phyloP scores from a whole-genome alignment of 1,139 yeast species.

The Magnusiomyces ingens region DNA sequence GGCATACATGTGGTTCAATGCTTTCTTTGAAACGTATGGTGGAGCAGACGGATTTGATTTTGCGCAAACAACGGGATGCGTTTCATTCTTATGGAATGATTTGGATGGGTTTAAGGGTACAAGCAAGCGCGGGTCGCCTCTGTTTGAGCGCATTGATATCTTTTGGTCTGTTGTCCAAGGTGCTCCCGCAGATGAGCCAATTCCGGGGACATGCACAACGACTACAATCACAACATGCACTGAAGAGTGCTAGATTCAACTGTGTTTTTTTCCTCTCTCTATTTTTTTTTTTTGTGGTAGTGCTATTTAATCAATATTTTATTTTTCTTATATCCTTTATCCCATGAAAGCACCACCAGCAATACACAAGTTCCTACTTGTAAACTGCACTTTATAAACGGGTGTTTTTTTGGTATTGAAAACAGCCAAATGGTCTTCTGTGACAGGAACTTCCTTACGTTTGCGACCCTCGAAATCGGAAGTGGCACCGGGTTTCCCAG shows the following conservation, averaged over 20 bases:
- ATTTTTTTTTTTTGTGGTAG: too few species aligned
- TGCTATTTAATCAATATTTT: too few species aligned
- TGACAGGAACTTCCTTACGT: constrained; percentile 65
- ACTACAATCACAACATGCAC: not conserved
- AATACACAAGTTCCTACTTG: constrained; percentile 80
- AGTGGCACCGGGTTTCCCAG: constrained; percentile 6
- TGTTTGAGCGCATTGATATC: constrained; percentile 46
- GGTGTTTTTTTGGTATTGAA: constrained; percentile 93
- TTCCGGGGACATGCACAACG: not conserved
- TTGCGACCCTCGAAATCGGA: constrained; percentile 37
- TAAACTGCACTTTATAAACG: constrained; percentile 85
- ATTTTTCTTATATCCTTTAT: constrained; percentile 19
- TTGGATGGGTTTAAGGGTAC: constrained; percentile 71
- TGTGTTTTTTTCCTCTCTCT: too few species aligned
- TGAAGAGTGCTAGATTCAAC: not conserved
- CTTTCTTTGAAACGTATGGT: constrained; percentile 29
- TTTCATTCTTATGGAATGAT: constrained; percentile 44
- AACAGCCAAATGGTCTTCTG: constrained; percentile 87
- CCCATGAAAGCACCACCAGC: constrained; percentile 83
- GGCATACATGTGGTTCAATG: constrained; percentile 33
- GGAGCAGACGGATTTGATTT: constrained; percentile 17
- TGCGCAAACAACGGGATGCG: constrained; percentile 20
- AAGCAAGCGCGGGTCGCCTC: constrained; percentile 43
- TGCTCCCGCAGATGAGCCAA: constrained; percentile 13
- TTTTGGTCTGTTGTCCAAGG: constrained; percentile 30